Conservation (phyloP, 352 stramenopile species). For the Phytophthora hybrid region DNA sequence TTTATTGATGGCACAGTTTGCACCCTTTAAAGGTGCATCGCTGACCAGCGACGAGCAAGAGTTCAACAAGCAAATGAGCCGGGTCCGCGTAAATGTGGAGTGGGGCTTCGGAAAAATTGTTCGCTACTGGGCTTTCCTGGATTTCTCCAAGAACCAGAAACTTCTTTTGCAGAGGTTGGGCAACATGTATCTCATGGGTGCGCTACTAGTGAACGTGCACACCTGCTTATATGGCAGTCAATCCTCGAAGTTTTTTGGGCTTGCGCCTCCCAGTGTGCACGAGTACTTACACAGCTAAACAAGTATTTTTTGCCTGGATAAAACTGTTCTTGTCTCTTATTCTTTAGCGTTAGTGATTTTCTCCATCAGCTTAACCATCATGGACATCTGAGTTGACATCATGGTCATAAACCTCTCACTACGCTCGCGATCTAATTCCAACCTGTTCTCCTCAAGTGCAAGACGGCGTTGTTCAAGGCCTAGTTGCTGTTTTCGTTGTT, state of each 20-base stretch:
- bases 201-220: no score
- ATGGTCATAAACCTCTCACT: conserved; percentile 1
- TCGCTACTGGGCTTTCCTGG: no score
- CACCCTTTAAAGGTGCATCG: no score
- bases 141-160: no score
- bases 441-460: neutral
- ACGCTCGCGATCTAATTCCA: conserved; percentile 10
- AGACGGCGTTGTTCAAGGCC: neutral
- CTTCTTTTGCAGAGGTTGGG: no score
- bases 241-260: neutral
- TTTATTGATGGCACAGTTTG: conserved; percentile 14
- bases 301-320: neutral
- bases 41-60: no score
- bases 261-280: neutral
- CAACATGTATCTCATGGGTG: no score
- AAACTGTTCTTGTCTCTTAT: neutral
- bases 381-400: neutral
- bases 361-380: conserved; percentile 13
- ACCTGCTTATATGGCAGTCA: neutral
- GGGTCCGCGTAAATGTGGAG: no score
- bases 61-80: no score
- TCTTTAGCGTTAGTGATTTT: neutral
- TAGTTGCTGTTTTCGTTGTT: neutral
- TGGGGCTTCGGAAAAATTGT: no score
- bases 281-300: neutral